Evolutionary conservation across 495 filamentous ascomycete species (phyloP).

Genomic region (Lepidopterella palustris): DNA sequence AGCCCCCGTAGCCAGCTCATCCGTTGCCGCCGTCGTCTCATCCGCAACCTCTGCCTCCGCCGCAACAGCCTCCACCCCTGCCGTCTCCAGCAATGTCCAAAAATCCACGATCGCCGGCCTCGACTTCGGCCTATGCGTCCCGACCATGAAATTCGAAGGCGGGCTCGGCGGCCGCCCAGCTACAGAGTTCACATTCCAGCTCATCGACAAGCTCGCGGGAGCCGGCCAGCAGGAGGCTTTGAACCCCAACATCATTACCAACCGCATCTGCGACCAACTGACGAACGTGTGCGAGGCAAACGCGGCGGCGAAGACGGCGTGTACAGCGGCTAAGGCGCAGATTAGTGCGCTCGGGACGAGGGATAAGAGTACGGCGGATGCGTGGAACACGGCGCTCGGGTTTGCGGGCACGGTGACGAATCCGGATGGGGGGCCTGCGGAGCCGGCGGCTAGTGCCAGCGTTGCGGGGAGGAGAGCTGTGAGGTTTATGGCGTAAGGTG

Average conservation of each 20-base stretch:
- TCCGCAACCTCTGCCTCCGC: not conserved
- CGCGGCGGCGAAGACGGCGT: conserved; percentile 39
- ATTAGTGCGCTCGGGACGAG: conserved; percentile 29
- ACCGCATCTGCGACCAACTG: conserved; percentile 51
- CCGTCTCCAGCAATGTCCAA: conserved; percentile 12
- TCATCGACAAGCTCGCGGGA: conserved; percentile 43
- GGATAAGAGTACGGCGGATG: conserved; percentile 33
- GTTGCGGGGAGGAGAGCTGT: not conserved
- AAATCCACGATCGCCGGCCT: conserved; percentile 32
- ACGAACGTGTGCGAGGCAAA: conserved; percentile 42
- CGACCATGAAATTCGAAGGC: conserved; percentile 48
- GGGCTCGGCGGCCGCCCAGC: conserved; percentile 43
- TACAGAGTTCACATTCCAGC: conserved; percentile 50
- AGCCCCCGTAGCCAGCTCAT: not conserved
- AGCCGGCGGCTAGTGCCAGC: not conserved
- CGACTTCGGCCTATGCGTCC: conserved; percentile 50
- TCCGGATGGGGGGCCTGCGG: conserved; percentile 20
- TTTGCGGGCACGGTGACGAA: conserved; percentile 25
- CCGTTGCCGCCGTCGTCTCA: not conserved
- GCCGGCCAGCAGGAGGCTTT: conserved; percentile 48
- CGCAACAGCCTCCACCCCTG: conserved; percentile 12
- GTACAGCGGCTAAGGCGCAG: conserved; percentile 35
- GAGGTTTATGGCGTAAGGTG: not conserved
- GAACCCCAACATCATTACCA: conserved; percentile 60
- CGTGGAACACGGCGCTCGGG: conserved; percentile 33